Percentiles rank a stretch among this genome's conserved stretches.
Conservation (phyloP, 768 basidiomycete species). For the Pholiota molesta region DNA sequence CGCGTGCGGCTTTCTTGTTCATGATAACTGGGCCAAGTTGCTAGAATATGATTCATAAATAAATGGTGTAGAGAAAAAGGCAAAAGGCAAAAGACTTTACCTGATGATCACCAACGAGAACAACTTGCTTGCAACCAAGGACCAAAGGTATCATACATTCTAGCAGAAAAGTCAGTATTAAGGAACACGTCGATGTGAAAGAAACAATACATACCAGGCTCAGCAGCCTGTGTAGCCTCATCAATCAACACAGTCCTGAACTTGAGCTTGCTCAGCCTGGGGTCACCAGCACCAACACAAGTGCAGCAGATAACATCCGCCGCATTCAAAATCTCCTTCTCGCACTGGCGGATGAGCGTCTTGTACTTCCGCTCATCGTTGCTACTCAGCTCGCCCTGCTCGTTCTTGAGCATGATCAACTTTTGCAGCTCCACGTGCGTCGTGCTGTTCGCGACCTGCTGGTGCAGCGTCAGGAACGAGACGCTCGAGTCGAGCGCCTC, state of each 20-base stretch:
- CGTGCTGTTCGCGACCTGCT: conserved; percentile 96
- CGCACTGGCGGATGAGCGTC: conserved; percentile 90
- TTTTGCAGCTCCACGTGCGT: conserved; percentile 98
- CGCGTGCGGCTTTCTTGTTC: conserved; percentile 99
- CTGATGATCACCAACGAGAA: conserved; percentile 95
- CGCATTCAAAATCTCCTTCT: conserved; percentile 93
- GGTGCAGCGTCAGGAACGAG: conserved; percentile 91
- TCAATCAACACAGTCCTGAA: conserved; percentile 98
- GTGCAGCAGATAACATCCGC: conserved; percentile 99
- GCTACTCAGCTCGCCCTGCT: conserved; percentile 95
- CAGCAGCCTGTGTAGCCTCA: conserved; percentile 97
- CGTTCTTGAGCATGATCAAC: conserved; percentile 95
- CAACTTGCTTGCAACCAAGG: conserved; percentile 97
- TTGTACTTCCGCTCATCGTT: conserved; percentile 99
- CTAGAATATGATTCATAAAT: conserved; percentile 31
- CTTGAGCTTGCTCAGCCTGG: conserved; percentile 94
- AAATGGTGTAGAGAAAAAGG: neutral
- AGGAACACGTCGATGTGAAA: conserved; percentile 10
- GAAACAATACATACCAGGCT: conserved; percentile 67
- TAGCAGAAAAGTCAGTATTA: conserved; percentile 34
- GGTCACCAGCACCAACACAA: conserved; percentile 97
- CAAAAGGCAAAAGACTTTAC: conserved; percentile 29
- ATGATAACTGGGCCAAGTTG: conserved; percentile 99
- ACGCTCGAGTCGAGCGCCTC: conserved; percentile 98
- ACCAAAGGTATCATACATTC: conserved; percentile 99